Evolutionary conservation across 495 filamentous ascomycete species (phyloP).

Genomic region (Trichoderma virens): DNA sequence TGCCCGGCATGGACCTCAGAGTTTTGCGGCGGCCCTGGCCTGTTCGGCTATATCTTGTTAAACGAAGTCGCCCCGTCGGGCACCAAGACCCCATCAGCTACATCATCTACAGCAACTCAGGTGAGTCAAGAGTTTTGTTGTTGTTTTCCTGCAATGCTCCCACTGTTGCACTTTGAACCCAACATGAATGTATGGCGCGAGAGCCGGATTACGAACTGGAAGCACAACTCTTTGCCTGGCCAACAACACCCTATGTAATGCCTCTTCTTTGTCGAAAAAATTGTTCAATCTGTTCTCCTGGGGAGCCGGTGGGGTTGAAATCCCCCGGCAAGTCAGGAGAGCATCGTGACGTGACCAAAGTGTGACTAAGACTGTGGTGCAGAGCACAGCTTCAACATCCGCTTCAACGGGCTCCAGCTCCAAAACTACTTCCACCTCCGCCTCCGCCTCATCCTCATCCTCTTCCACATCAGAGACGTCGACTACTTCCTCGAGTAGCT

Average conservation of each 20-base stretch:
- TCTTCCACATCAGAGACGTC: slow-evolving; percentile 2
- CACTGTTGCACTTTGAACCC: background rate
- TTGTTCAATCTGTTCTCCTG: background rate
- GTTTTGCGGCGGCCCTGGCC: slow-evolving; percentile 30
- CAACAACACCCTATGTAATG: background rate
- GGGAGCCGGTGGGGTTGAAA: background rate
- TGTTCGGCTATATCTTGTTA: slow-evolving; percentile 35
- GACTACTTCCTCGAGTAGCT: slow-evolving; percentile 5
- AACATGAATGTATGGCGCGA: background rate
- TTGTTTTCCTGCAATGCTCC: slow-evolving; percentile 3
- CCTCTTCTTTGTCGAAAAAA: slow-evolving; percentile 1
- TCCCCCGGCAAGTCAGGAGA: background rate
- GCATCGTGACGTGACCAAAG: background rate
- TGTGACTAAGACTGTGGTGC: slow-evolving; percentile 8
- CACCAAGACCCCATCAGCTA: slow-evolving; percentile 17
- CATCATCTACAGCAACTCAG: slow-evolving; percentile 19
- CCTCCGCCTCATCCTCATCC: background rate
- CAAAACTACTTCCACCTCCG: background rate
- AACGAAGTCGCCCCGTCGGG: slow-evolving; percentile 20
- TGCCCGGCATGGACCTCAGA: slow-evolving; percentile 38
- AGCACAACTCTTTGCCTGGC: background rate
- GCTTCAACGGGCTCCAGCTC: background rate
- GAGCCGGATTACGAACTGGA: background rate
- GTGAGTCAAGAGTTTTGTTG: slow-evolving; percentile 16
- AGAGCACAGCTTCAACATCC: background rate